Conservation (phyloP, 108 stramenopile genomes). For the Fistulifera solaris region DNA sequence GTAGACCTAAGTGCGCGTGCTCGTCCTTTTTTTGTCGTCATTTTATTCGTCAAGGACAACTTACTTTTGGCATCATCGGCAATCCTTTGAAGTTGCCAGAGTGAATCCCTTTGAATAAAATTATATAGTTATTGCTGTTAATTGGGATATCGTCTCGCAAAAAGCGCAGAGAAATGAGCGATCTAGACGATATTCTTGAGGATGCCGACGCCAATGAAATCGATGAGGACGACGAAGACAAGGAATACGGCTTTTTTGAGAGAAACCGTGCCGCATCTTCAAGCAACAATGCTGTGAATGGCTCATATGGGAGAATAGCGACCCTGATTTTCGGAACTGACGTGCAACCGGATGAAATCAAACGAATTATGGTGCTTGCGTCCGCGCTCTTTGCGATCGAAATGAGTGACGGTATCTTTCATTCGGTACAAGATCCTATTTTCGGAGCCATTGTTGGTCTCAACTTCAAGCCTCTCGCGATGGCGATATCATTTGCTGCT, state of each 20-base stretch:
- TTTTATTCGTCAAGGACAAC: too few relatives aligned
- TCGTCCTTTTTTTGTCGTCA: too few relatives aligned
- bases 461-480: constrained; percentile 85
- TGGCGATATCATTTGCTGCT: constrained; percentile 87
- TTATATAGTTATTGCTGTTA: too few relatives aligned
- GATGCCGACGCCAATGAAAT: constrained; percentile 51
- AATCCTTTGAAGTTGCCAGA: too few relatives aligned
- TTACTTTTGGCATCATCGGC: too few relatives aligned
- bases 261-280: too few relatives aligned
- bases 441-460: constrained; percentile 87
- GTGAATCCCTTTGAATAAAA: too few relatives aligned
- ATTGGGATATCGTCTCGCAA: too few relatives aligned
- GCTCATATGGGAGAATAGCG: too few relatives aligned
- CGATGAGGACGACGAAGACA: constrained; percentile 51
- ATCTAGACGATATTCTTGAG: constrained; percentile 6
- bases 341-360: constrained; percentile 68
- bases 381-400: constrained; percentile 93
- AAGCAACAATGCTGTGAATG: too few relatives aligned
- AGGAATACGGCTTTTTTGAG: constrained; percentile 11
- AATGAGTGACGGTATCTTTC: constrained; percentile 93
- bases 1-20: too few relatives aligned
- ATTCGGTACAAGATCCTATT: constrained; percentile 90
- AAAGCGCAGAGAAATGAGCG: too few relatives aligned
- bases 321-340: constrained; percentile 68
- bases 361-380: constrained; percentile 82